These are phyloP conservation scores for Malania oleifera DNA, from an alignment of 164 flowering plant genomes.

Conservation along the genomic window DNA sequence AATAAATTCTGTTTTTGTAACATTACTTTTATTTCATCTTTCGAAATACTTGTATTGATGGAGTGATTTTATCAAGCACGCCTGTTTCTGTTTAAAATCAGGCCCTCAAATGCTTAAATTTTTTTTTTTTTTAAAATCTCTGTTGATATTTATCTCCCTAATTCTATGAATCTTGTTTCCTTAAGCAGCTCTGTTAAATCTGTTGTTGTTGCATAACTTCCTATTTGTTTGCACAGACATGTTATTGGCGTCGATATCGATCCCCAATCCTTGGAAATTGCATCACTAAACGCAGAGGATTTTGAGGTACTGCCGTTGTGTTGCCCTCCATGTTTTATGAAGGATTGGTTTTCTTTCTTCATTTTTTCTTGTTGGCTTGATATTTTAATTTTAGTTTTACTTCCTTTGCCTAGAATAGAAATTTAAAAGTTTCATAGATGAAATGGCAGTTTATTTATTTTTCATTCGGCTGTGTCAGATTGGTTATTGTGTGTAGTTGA, in stretches of 20 bases:
- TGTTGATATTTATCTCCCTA: neutral
- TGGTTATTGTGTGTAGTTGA: no score
- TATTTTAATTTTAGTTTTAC: no score
- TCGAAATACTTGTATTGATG: neutral
- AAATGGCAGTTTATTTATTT: no score
- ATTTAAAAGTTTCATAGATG: neutral
- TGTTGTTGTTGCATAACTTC: neutral
- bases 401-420: neutral
- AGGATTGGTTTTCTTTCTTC: conserved; percentile 1
- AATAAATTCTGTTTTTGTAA: neutral
- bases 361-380: no score
- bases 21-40: neutral
- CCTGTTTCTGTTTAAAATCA: no score
- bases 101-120: no score
- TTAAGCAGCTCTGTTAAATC: neutral
- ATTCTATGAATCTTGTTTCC: neutral
- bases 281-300: conserved; percentile 72
- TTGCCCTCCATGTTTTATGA: neutral
- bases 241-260: conserved; percentile 85
- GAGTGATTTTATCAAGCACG: no score
- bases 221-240: conserved; percentile 35
- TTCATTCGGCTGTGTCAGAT: no score
- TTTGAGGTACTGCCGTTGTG: conserved; percentile 55
- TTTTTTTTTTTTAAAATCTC: no score
- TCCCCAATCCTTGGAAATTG: conserved; percentile 69